Base-by-base conservation (phyloP, 75 land plant genomes). In the Pinus tabuliformis region DNA sequence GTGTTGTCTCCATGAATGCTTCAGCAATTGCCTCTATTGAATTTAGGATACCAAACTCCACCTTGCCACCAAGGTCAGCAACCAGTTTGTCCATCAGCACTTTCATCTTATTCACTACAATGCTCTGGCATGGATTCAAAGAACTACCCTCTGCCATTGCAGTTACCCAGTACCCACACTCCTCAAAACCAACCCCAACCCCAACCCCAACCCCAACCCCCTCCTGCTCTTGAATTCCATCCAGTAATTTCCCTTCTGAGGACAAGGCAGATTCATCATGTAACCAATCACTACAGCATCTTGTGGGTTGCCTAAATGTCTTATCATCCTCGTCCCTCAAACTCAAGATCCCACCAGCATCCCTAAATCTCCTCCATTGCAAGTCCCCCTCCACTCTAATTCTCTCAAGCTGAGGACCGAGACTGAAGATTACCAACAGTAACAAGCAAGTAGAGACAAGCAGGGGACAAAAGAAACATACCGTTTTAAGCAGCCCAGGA, bases 361-460 rank as follows among this genome's bases (percentile, higher is more conserved):
- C 74, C 22, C 30, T 52, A 52, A 73, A 28, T 8, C 74, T 73
- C 54, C 21, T 52, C 74, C 74, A 73, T 28, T 56, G 74, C 14
- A 73, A 52, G 7, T 26, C 33, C 5, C 36, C 58, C 20, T 73
- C 74, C 7, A 73, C 5, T 49, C 74, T 73, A 17, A 73, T 52
- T 56, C 74, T 73, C 58, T 73, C 74, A 22, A 73, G 58, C 16
- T 73, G 74, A 73, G 74, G 74, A 54, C 74, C 74, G 18, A 73
- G 11, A 28, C 58, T 73, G 21, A 73, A 73, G 30, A 73, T 17
- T 56, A 73, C 24, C 18, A 73, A 28, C 30, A 73, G 24, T 0
- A 73, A 30, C 30, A 73, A 73, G 26, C 57, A 52, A 73, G 74
- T 73, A 28, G 74, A 73, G 30, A 73, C 16, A 14, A 73, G 30